Base-by-base conservation (phyloP, 169 alveolate species). In the Ichthyophthirius multifiliis region DNA sequence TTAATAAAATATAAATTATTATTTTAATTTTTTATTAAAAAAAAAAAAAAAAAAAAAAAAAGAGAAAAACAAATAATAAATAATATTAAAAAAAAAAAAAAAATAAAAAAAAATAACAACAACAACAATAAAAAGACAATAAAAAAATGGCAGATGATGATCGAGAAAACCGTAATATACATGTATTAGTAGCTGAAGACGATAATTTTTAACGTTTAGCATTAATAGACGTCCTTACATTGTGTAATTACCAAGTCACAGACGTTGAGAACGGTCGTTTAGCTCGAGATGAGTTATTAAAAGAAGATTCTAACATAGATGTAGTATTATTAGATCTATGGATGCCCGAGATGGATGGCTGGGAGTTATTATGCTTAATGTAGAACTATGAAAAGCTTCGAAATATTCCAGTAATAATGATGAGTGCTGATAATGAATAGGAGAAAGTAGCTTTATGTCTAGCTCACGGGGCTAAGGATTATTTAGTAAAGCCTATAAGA, bases 261-360 rank as follows among this genome's bases (percentile, higher is more conserved):
- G 82, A 88, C 6, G 93, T 84, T 32, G 91, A 82, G 63, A 83
- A 89, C 65, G 95, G 95, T n/a, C 30, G 75, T 13, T 74, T 37
- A 31, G 96, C 96, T 16, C 82, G 86, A 18, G 94, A 83, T 34
- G 83, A 81, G 31, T 65, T 92, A 16, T 39, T 67, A 34, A 78
- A 89, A 44, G 83, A 71, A 39, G 89, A 82, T 39, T 65, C 83
- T 18, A 73, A 78, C 12, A 86, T 82, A 45, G 96, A 93, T 77
- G 47, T 93, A 20, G 90, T 93, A 13, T 81, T 93, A 41, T 83
- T 91, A 5, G 96, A 93, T 67, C 77, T 93, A 7, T 73, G 45
- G 16, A 88, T 93, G 93, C 96, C 96, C 12, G 93, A 84, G 64
- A 86, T 93, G 92, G 90, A 85, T 73, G 96, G 96, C 3, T 43